Percentiles rank a stretch among this genome's conserved stretches.
Conservation (phyloP, 2,329 filamentous ascomycete species). For the Aspergillus fischeri region DNA sequence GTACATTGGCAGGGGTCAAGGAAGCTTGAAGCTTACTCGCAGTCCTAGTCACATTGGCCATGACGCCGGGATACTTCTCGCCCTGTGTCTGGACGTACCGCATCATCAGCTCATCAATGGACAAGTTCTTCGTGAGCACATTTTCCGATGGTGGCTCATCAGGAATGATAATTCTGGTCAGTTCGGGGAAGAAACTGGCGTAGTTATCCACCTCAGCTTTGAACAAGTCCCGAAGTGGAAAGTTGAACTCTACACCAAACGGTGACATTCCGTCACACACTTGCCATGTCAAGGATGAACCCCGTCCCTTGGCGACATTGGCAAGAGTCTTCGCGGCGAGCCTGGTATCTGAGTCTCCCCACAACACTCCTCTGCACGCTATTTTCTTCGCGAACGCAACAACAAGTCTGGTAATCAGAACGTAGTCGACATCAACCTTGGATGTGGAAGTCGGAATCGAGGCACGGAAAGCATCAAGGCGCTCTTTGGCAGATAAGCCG, state of each 20-base stretch:
- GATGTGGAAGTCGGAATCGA: slow-evolving; percentile 70
- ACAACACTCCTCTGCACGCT: slow-evolving; percentile 66
- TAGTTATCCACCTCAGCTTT: slow-evolving; percentile 74
- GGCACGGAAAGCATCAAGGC: slow-evolving; percentile 54
- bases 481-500: slow-evolving; percentile 36
- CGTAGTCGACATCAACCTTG: slow-evolving; percentile 65
- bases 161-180: slow-evolving; percentile 48
- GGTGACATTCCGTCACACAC: slow-evolving; percentile 69
- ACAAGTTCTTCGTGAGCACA: slow-evolving; percentile 55
- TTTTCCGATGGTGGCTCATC: slow-evolving; percentile 35
- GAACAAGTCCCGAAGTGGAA: slow-evolving; percentile 80
- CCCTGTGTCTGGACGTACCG: slow-evolving; percentile 87
- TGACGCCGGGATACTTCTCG: slow-evolving; percentile 80
- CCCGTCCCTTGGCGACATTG: slow-evolving; percentile 86
- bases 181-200: slow-evolving; percentile 49
- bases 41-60: slow-evolving; percentile 92
- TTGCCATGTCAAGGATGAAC: slow-evolving; percentile 76
- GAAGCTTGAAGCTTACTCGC: slow-evolving; percentile 68
- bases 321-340: slow-evolving; percentile 81
- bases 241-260: slow-evolving; percentile 61
- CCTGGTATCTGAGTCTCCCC: slow-evolving; percentile 81
- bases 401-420: slow-evolving; percentile 69
- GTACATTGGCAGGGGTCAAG: slow-evolving; percentile 25
- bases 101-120: slow-evolving; percentile 85
- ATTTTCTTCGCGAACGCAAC: slow-evolving; percentile 58